Conservation (phyloP, 176 grass and related monocot genomes). For the Aechmea fasciata region DNA sequence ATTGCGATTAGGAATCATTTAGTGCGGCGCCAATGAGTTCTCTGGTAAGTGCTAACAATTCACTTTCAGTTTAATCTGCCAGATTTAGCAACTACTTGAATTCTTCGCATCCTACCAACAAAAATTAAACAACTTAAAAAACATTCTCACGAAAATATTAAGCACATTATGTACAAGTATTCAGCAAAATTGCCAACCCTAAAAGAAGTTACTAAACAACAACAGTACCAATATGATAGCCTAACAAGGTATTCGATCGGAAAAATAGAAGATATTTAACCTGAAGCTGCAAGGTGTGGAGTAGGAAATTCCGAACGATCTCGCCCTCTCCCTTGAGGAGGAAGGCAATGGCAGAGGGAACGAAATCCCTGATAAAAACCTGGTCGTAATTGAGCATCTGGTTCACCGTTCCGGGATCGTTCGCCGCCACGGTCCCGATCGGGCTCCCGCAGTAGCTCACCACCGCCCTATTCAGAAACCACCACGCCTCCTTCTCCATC, state of each 20-base stretch:
- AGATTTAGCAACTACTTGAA: too few relatives aligned
- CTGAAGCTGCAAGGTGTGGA: constrained; percentile 92
- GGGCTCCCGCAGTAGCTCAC: constrained; percentile 66
- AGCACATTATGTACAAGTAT: too few relatives aligned
- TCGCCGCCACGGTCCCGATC: constrained; percentile 77
- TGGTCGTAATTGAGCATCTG: constrained; percentile 94
- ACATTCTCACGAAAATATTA: too few relatives aligned
- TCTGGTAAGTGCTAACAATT: too few relatives aligned
- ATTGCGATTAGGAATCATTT: too few relatives aligned
- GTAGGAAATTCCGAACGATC: constrained; percentile 90
- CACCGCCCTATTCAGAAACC: constrained; percentile 50
- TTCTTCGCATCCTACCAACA: too few relatives aligned
- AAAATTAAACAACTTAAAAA: too few relatives aligned
- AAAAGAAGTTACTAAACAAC: not conserved
- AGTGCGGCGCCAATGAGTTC: too few relatives aligned
- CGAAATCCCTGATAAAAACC: constrained; percentile 94
- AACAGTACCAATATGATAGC: not conserved
- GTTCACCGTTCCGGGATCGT: constrained; percentile 50
- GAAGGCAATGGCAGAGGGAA: constrained; percentile 82
- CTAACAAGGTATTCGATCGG: not conserved
- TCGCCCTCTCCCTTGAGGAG: constrained; percentile 75
- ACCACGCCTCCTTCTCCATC: constrained; percentile 87
- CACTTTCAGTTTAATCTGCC: too few relatives aligned
- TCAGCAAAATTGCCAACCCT: not conserved
- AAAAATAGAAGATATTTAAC: constrained; percentile 14